These are phyloP conservation scores for Eucalyptus regnans DNA, from an alignment of 345 rosid species.

Conservation along the genomic window DNA sequence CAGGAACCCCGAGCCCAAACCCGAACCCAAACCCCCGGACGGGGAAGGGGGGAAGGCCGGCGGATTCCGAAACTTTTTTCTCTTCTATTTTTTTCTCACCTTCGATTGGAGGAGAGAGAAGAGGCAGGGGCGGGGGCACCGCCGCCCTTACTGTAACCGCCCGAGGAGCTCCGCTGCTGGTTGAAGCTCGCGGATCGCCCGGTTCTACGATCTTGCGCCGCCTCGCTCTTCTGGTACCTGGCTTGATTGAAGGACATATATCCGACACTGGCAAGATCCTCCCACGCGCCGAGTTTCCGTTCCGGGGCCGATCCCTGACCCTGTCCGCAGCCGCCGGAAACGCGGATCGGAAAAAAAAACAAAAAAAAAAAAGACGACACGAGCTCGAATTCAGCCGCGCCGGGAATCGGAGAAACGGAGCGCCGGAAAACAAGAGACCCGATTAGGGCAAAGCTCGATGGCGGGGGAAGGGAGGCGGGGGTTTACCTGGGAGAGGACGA, in stretches of 20 bases:
- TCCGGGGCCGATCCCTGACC: neutral
- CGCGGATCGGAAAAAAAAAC: neutral
- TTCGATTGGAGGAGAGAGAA: constrained; percentile 38
- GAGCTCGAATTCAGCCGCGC: neutral
- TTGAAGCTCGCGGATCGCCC: constrained; percentile 67
- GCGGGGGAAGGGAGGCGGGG: neutral
- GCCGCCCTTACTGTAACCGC: constrained; percentile 62
- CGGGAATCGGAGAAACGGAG: neutral
- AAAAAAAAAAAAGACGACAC: neutral
- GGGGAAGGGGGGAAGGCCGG: neutral
- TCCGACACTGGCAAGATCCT: neutral
- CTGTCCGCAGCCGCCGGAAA: neutral
- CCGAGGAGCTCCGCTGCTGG: constrained; percentile 67
- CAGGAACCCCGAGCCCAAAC: neutral
- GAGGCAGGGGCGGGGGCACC: constrained; percentile 68
- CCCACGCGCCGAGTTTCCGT: neutral
- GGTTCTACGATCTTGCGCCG: constrained; percentile 41
- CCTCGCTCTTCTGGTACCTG: constrained; percentile 67
- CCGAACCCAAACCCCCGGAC: neutral
- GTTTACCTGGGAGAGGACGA: neutral
- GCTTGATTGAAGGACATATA: constrained; percentile 98
- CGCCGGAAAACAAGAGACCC: neutral
- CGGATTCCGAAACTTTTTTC: neutral
- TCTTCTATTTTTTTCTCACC: constrained; percentile 12
- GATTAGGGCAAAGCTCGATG: constrained; percentile 6